Evolutionary conservation across 2,329 filamentous ascomycete species (phyloP).

Genomic region (Paecilomyces variotii): DNA sequence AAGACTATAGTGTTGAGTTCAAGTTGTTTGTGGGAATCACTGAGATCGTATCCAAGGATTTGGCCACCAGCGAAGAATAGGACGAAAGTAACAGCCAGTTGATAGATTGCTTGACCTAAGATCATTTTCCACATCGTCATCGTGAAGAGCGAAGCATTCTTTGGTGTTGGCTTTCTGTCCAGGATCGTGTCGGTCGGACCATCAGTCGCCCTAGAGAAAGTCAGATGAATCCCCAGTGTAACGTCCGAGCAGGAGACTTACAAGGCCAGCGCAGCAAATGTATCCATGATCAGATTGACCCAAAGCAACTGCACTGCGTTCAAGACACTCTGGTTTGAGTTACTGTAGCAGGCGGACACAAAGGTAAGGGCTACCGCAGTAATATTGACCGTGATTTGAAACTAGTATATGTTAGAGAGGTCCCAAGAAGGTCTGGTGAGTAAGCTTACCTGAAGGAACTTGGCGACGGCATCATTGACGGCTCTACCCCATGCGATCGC

Average conservation of each 20-base stretch:
- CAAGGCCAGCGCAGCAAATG: constrained; percentile 78
- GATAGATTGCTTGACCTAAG: constrained; percentile 81
- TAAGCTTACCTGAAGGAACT: constrained; percentile 48
- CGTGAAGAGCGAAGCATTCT: constrained; percentile 70
- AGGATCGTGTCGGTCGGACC: constrained; percentile 76
- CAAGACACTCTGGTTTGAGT: constrained; percentile 63
- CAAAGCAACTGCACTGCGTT: constrained; percentile 87
- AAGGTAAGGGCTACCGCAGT: constrained; percentile 85
- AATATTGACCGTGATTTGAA: constrained; percentile 72
- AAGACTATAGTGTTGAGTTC: constrained; percentile 78
- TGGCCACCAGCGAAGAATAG: constrained; percentile 65
- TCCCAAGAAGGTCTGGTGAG: constrained; percentile 36
- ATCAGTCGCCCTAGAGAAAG: constrained; percentile 57
- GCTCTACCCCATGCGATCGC: constrained; percentile 62
- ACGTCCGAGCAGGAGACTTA: constrained; percentile 8
- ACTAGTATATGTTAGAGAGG: constrained; percentile 56
- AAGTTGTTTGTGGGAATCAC: constrained; percentile 33
- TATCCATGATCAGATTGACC: constrained; percentile 98
- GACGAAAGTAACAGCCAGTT: constrained; percentile 69
- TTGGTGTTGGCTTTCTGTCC: constrained; percentile 69
- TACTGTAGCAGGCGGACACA: constrained; percentile 70
- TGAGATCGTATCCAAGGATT: constrained; percentile 52
- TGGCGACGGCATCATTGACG: constrained; percentile 60
- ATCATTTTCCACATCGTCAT: constrained; percentile 99
- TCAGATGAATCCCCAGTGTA: background rate